Conservation (phyloP, 2,329 filamentous ascomycete species). For the Penicillium freii region DNA sequence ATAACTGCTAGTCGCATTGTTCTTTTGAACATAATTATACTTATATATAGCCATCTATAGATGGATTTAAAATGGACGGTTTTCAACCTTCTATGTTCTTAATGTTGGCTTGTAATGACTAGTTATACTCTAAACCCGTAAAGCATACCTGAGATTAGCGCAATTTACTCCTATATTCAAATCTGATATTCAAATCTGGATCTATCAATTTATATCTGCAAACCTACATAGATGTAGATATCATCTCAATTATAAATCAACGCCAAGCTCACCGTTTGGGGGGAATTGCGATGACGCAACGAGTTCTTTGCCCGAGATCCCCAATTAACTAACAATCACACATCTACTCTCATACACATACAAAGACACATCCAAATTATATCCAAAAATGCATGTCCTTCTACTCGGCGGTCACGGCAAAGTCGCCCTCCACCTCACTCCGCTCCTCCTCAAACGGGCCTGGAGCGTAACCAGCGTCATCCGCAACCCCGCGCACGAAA, state of each 20-base stretch:
- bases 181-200: neutral
- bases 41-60: neutral
- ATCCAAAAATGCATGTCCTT: constrained; percentile 55
- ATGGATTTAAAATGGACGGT: neutral
- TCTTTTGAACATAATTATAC: neutral
- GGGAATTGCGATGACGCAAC: neutral
- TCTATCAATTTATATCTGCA: neutral
- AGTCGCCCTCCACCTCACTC: constrained; percentile 70
- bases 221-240: no score
- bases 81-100: neutral
- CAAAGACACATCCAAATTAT: neutral
- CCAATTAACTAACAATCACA: neutral
- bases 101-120: neutral
- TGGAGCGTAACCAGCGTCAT: constrained; percentile 80
- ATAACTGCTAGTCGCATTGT: neutral
- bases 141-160: neutral
- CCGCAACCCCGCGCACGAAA: constrained; percentile 66
- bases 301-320: neutral
- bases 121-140: neutral
- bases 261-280: neutral
- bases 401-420: constrained; percentile 81
- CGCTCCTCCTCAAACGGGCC: constrained; percentile 68
- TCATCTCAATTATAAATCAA: neutral
- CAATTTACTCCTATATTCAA: neutral
- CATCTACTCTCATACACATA: neutral